Conservation (phyloP, 352 stramenopile genomes). For the Phytopythium litorale region DNA sequence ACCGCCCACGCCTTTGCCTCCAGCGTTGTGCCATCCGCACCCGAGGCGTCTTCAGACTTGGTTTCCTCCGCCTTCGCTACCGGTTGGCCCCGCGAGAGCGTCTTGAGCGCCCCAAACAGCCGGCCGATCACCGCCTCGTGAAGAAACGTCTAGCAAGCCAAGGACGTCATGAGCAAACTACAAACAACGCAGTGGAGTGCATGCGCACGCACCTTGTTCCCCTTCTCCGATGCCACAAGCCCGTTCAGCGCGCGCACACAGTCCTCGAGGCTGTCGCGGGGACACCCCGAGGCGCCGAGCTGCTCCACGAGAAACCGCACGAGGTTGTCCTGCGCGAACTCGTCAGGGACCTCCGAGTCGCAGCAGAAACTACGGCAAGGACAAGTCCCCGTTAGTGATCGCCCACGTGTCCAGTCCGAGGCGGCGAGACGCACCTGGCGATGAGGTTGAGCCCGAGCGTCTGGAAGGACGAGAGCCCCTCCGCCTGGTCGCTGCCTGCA, state of each 20-base stretch:
- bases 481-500: conserved; percentile 39
- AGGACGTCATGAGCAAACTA: background rate
- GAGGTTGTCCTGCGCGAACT: conserved; percentile 68
- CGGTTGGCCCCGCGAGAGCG: conserved; percentile 20
- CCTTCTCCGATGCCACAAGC: conserved; percentile 41
- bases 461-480: conserved; percentile 68
- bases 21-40: background rate
- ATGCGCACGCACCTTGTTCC: conserved; percentile 20
- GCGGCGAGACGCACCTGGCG: conserved; percentile 36
- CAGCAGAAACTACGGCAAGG: conserved; percentile 52
- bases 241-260: conserved; percentile 49
- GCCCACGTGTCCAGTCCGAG: no score
- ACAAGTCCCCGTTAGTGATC: no score
- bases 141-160: conserved; percentile 28
- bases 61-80: background rate
- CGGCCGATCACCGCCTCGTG: conserved; percentile 36
- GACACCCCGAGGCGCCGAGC: conserved; percentile 21
- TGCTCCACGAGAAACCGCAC: conserved; percentile 54
- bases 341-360: conserved; percentile 35
- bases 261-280: conserved; percentile 32
- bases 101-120: conserved; percentile 51
- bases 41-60: background rate
- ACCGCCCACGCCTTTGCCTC: conserved; percentile 48
- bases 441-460: conserved; percentile 77
- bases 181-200: background rate